Base-by-base conservation (phyloP, 2,329 filamentous ascomycete species). In the Orbilia javanica region DNA sequence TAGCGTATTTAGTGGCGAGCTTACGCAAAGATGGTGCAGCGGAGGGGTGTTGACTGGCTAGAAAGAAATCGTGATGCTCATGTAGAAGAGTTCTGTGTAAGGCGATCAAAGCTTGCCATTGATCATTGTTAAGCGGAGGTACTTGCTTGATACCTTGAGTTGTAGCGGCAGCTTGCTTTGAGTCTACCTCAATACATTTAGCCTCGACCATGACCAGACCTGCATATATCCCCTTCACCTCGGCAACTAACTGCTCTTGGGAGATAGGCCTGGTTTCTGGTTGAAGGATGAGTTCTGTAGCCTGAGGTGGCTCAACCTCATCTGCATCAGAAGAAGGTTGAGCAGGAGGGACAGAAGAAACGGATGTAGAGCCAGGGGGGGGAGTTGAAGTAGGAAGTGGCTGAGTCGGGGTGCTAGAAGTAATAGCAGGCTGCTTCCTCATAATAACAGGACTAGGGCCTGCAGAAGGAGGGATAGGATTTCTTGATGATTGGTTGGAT, bases 171-270 rank as follows among this genome's bases (percentile, higher is more conserved):
- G 86, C 85, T 80, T 90, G 88, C 55, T 88, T 86, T 52, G 89
- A 90, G 80, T 95, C 92, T 0, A 96, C 91, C 67, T 96, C 91
- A 0, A 96, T 94, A 81, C 93, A 95, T 81, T 96, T 93, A 25
- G 89, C 89, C 82, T 98, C 95, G 0, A 97, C 92, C 89, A 96
- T 93, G 0, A 93, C 90, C 0, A 97, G 84, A 0, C 92, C 93
- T 0, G 91, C 90, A 81, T 97, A 97, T 2, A 96, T 96, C 0
- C 90, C 90, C 73, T 93, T 93, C 0, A 96, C 92, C 81, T 97
- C 93, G 0, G 90, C 89, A 0, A 93, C 89, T 0, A 97, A 86
- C 80, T 97, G 92, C 0, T 94, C 91, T 78, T 93, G 90, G 0
- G 90, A 91, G 6, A 96, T 94, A 0, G 89, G 88, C 0, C 90